phyloP scores from a whole-genome alignment of 2,329 filamentous ascomycete species.

The Monilinia aucupariae region DNA sequence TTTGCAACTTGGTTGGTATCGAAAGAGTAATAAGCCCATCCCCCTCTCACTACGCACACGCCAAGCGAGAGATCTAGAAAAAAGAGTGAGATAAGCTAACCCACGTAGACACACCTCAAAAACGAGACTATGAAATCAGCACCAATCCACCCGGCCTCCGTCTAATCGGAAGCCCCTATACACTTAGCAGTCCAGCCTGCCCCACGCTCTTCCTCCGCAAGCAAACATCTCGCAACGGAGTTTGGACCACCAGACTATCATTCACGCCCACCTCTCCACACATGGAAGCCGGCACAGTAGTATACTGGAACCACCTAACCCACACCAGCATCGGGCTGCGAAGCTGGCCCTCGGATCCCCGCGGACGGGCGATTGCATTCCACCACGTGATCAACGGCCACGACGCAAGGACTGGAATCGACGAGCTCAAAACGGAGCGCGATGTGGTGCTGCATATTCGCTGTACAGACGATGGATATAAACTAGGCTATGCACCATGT shows the following conservation, averaged over 20 bases:
- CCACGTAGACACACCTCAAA: neutral
- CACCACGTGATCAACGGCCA: neutral
- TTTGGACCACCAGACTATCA: neutral
- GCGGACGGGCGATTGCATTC: neutral
- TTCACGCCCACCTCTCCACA: neutral
- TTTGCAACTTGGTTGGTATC: slow-evolving; percentile 11
- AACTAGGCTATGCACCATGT: neutral
- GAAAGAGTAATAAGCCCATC: neutral
- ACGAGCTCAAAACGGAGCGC: neutral
- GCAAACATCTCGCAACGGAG: slow-evolving; percentile 3
- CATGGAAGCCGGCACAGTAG: neutral
- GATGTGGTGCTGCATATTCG: neutral
- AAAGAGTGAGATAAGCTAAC: no score
- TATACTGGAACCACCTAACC: slow-evolving; percentile 6
- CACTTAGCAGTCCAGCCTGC: neutral
- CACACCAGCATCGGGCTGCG: neutral
- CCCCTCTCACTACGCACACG: neutral
- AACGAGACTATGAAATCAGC: neutral
- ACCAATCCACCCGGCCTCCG: neutral
- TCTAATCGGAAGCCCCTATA: slow-evolving; percentile 1
- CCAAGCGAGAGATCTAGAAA: no score
- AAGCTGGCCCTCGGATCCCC: neutral
- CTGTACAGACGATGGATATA: neutral
- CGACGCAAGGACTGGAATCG: neutral
- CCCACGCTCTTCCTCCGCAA: slow-evolving; percentile 8